A percentile compares a stretch with the other conserved stretches of the same genome.
Evolutionary conservation across 257 asterid genomes (phyloP).

Genomic region (Echites panduratus): DNA sequence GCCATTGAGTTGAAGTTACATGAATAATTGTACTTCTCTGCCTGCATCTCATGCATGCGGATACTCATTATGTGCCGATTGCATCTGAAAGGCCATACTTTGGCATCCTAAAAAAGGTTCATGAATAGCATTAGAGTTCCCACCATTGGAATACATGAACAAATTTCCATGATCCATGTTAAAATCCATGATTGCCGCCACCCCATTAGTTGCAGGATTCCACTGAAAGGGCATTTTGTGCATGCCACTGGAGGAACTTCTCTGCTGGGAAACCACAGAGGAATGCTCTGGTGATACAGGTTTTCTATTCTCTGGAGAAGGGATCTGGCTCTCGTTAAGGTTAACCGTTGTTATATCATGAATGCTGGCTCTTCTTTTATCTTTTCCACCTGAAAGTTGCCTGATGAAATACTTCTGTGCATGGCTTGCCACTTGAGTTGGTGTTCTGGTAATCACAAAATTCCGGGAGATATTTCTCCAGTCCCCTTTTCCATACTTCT

Average conservation of each 20-base stretch:
- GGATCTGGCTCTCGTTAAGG: slow-evolving; percentile 43
- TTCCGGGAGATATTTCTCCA: slow-evolving; percentile 94
- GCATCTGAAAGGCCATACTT: slow-evolving; percentile 59
- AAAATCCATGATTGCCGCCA: slow-evolving; percentile 42
- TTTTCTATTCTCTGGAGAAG: slow-evolving; percentile 50
- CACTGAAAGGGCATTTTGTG: slow-evolving; percentile 53
- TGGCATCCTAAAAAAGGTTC: slow-evolving; percentile 55
- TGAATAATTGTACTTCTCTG: not conserved
- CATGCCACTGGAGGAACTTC: slow-evolving; percentile 23
- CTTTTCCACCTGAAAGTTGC: slow-evolving; percentile 85
- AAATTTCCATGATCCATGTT: slow-evolving; percentile 34
- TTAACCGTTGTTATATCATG: slow-evolving; percentile 86
- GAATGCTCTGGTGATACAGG: slow-evolving; percentile 39
- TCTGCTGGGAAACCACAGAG: slow-evolving; percentile 20
- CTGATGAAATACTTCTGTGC: slow-evolving; percentile 94
- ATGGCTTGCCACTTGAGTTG: slow-evolving; percentile 98
- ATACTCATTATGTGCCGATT: slow-evolving; percentile 49
- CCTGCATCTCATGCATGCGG: slow-evolving; percentile 42
- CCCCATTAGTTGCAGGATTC: slow-evolving; percentile 40
- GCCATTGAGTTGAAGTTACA: slow-evolving; percentile 27
- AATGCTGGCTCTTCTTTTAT: slow-evolving; percentile 89
- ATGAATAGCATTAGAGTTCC: slow-evolving; percentile 22
- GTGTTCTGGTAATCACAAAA: slow-evolving; percentile 80
- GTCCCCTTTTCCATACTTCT: slow-evolving; percentile 94
- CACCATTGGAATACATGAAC: slow-evolving; percentile 20